Percentiles rank a stretch among this genome's conserved stretches.
Conservation (phyloP, 306 rosid genomes). For the Acmispon strigosus region DNA sequence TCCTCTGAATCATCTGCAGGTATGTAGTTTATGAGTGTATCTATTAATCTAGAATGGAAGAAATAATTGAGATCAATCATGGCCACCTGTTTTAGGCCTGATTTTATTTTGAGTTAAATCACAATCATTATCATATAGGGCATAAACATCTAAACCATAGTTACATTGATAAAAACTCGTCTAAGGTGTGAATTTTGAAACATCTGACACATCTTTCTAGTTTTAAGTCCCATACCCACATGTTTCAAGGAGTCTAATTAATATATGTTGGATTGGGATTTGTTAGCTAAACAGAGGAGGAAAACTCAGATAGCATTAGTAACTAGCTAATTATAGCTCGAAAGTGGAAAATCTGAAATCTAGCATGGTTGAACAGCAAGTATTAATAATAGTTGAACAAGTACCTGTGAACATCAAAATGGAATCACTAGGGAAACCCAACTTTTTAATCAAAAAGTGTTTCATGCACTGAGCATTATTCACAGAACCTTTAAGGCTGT, state of each 20-base stretch:
- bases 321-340: no score
- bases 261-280: neutral
- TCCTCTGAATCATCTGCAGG: constrained; percentile 38
- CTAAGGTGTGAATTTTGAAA: neutral
- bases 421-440: constrained; percentile 41
- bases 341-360: no score
- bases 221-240: neutral
- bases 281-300: no score
- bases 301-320: no score
- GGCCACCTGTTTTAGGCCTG: no score
- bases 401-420: constrained; percentile 48
- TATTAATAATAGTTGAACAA: neutral
- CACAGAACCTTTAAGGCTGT: constrained; percentile 29
- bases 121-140: no score
- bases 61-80: neutral
- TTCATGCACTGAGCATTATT: constrained; percentile 45
- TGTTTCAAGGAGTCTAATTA: neutral
- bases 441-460: constrained; percentile 33
- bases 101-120: no score
- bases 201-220: neutral
- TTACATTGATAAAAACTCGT: no score
- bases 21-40: neutral
- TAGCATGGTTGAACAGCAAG: no score
- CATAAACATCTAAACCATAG: no score
- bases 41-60: neutral